Evolutionary conservation across 1,284 basidiomycete genomes (phyloP).

Genomic region (Trichosporon sp.): DNA sequence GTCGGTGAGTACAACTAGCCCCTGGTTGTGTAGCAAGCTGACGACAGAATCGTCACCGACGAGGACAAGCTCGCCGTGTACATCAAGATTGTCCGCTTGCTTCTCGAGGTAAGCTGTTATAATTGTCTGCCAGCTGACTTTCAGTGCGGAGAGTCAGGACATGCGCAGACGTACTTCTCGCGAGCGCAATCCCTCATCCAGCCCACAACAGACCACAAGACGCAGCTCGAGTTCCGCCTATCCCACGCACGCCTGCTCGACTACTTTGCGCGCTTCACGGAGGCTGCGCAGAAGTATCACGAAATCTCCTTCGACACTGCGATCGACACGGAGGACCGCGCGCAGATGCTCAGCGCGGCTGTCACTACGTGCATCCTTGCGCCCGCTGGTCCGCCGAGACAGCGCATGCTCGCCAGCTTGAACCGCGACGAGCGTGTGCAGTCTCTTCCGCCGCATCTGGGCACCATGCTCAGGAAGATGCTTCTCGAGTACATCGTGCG

Average conservation of each 20-base stretch:
- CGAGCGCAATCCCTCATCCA: constrained; percentile 87
- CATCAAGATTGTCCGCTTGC: constrained; percentile 85
- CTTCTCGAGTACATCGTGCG: constrained; percentile 94
- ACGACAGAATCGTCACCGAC: constrained; percentile 62
- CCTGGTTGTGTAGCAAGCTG: background rate
- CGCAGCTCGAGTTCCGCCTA: constrained; percentile 72
- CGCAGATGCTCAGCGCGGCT: constrained; percentile 80
- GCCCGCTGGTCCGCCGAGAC: constrained; percentile 91
- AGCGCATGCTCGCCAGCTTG: constrained; percentile 81
- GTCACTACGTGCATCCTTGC: constrained; percentile 96
- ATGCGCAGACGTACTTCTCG: constrained; percentile 93
- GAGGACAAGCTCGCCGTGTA: constrained; percentile 84
- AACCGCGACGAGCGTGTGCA: constrained; percentile 91
- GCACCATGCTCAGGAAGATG: constrained; percentile 92
- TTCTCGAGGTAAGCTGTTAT: constrained; percentile 69
- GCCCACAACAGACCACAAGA: constrained; percentile 67
- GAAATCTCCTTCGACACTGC: constrained; percentile 82
- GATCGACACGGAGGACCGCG: constrained; percentile 83
- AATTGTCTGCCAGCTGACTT: constrained; percentile 5
- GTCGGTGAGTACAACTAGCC: constrained; percentile 59
- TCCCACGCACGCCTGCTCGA: constrained; percentile 86
- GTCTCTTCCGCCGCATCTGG: constrained; percentile 43
- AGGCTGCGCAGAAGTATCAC: constrained; percentile 91
- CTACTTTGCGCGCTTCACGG: constrained; percentile 82
- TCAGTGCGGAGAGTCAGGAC: constrained; percentile 53